phyloP scores from a whole-genome alignment of 1,139 yeast species.

The Ogataea hybrid region DNA sequence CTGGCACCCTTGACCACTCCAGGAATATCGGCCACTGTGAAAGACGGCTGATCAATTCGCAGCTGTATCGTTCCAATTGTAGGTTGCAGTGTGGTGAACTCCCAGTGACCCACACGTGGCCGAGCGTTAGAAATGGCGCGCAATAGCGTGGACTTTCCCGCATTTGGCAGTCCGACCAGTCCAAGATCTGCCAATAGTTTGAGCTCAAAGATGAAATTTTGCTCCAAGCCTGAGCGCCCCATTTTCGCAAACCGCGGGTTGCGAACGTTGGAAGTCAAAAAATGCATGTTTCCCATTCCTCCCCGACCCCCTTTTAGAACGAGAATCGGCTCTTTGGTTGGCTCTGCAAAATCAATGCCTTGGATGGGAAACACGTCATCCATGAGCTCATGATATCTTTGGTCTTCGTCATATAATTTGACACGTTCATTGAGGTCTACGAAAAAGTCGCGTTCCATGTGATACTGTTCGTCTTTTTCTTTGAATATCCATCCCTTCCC shows the following conservation, averaged over 20 bases:
- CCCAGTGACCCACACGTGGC: slow-evolving; percentile 96
- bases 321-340: slow-evolving; percentile 66
- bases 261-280: slow-evolving; percentile 75
- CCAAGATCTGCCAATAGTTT: slow-evolving; percentile 91
- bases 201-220: slow-evolving; percentile 73
- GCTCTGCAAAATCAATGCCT: slow-evolving; percentile 71
- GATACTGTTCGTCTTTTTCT: slow-evolving; percentile 70
- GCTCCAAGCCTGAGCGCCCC: slow-evolving; percentile 71
- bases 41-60: slow-evolving; percentile 65
- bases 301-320: slow-evolving; percentile 85
- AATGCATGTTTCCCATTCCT: slow-evolving; percentile 96
- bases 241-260: slow-evolving; percentile 85
- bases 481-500: slow-evolving; percentile 91
- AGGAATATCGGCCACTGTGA: slow-evolving; percentile 96
- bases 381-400: slow-evolving; percentile 57
- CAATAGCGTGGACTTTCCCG: slow-evolving; percentile 88
- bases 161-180: slow-evolving; percentile 91
- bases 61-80: slow-evolving; percentile 82
- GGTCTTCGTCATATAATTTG: slow-evolving; percentile 56
- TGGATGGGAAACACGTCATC: slow-evolving; percentile 72
- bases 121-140: slow-evolving; percentile 88
- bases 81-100: slow-evolving; percentile 90
- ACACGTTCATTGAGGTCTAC: slow-evolving; percentile 60
- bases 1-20: slow-evolving; percentile 91
- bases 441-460: slow-evolving; percentile 63